A percentile compares a stretch with the other conserved stretches of the same genome.
Evolutionary conservation across 208 protist genomes (phyloP).

Genomic region (Wallacemonas rigidus): DNA sequence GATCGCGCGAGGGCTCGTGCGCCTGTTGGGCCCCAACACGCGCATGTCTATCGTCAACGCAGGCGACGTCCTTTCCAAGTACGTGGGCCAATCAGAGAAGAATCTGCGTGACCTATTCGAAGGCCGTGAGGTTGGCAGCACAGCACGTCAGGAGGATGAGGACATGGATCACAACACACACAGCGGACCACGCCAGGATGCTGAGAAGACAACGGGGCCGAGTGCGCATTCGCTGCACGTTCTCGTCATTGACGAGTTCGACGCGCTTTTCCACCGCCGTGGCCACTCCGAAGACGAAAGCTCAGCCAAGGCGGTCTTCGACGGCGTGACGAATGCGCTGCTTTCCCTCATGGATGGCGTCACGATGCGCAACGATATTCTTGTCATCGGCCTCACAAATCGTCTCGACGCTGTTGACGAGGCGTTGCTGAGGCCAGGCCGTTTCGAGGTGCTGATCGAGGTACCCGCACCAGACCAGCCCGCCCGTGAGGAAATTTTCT

Average conservation of each 20-base stretch:
- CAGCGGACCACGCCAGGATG: no score
- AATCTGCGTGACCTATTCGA: slow-evolving; percentile 99
- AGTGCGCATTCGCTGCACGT: slow-evolving; percentile 89
- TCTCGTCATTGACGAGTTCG: slow-evolving; percentile 99
- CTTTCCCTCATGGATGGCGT: slow-evolving; percentile 95
- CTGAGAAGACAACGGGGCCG: no score
- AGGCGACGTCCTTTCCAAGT: slow-evolving; percentile 98
- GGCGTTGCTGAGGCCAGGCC: slow-evolving; percentile 92
- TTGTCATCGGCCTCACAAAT: slow-evolving; percentile 95
- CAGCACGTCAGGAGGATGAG: slow-evolving; percentile 28
- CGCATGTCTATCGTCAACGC: slow-evolving; percentile 93
- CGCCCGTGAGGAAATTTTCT: slow-evolving; percentile 88
- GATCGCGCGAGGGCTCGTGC: slow-evolving; percentile 98
- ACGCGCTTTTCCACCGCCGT: slow-evolving; percentile 97
- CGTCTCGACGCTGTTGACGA: slow-evolving; percentile 87
- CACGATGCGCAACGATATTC: slow-evolving; percentile 84
- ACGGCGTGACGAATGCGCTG: slow-evolving; percentile 99
- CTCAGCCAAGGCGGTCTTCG: slow-evolving; percentile 94
- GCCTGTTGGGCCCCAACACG: slow-evolving; percentile 93
- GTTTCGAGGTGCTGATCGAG: slow-evolving; percentile 94
- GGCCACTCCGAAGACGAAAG: slow-evolving; percentile 91
- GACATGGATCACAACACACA: slow-evolving; percentile 14
- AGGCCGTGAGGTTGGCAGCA: slow-evolving; percentile 90
- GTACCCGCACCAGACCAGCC: slow-evolving; percentile 81
- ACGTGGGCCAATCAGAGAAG: slow-evolving; percentile 98